Base-by-base conservation (phyloP, 306 rosid species). In the Notholithocarpus densiflorus region DNA sequence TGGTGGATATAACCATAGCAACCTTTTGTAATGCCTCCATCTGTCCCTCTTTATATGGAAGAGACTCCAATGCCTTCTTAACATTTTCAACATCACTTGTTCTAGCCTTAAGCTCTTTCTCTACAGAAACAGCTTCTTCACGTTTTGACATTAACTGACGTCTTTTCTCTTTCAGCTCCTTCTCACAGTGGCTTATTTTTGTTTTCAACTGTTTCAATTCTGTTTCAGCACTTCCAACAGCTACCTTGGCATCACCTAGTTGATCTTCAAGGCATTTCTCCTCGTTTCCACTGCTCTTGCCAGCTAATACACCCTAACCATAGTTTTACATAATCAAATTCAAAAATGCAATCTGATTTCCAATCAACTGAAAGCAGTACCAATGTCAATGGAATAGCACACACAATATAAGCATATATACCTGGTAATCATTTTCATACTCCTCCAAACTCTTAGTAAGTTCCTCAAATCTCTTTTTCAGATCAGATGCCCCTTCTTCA, bases 251-350 rank as follows among this genome's bases (percentile, higher is more conserved):
- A 90, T 95, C 98, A 60, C 87, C 84, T 79, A 92, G 82, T 79
- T 95, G 98, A 82, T 91, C 98, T 89, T 92, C 94, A 57, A 95
- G 82, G 83, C 98, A 91, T 85, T 95, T 93, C 85, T 95, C 97
- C 84, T 95, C 98, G 73, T 90, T 82, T 82, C 97, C 98, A 77
- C 90, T 88, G 84, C 93, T 89, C 88, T 95, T 95, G 23, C 98
- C 98, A 53, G 94, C 98, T 73, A 92, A 57, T 31, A 95, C 93
- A 52, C 97, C 98, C 98, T 95, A 56, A 21, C 76, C 68, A 85
- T 26, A 40, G 40, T 74, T 74, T 66, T 52, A 75, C 27, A 65
- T 37, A 54, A 76, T 74, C 32, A 27, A 81, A 69, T 74, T 66
- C 40, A 74, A 48, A 57, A 71, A 51, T 21, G 19, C 64, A 48